Evolutionary conservation across 768 basidiomycete species (phyloP).

Genomic region (Candolleomyces efflorescens): DNA sequence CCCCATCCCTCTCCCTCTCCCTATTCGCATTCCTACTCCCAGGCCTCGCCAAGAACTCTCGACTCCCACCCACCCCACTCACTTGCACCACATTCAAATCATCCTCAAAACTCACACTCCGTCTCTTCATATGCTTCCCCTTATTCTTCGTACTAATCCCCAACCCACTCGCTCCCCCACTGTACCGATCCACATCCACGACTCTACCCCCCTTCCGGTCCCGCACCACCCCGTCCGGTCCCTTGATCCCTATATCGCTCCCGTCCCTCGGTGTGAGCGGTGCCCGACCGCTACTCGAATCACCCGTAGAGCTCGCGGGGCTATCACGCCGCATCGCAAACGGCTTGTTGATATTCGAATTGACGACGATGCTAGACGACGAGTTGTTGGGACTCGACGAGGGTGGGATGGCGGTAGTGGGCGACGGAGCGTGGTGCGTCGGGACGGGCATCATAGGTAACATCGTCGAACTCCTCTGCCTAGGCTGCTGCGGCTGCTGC

Average conservation of each 20-base stretch:
- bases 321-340: constrained; percentile 60
- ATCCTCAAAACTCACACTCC: constrained; percentile 72
- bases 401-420: too few relatives aligned
- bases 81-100: constrained; percentile 22
- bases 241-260: constrained; percentile 47
- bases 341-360: constrained; percentile 40
- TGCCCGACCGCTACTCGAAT: constrained; percentile 72
- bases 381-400: constrained; percentile 13
- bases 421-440: constrained; percentile 22
- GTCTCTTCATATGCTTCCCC: constrained; percentile 38
- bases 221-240: constrained; percentile 9
- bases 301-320: constrained; percentile 82
- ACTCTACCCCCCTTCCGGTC: not conserved
- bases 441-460: constrained; percentile 25
- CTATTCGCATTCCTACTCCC: not conserved
- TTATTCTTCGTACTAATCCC: constrained; percentile 13
- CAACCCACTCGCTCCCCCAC: constrained; percentile 15
- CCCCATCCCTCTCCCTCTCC: constrained; percentile 16
- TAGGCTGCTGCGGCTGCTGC: constrained; percentile 4
- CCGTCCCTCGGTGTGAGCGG: constrained; percentile 79
- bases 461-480: constrained; percentile 40
- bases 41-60: constrained; percentile 4
- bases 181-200: constrained; percentile 9
- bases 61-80: not conserved
- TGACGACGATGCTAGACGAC: too few relatives aligned